Conservation (phyloP, 2,329 filamentous ascomycete species). For the Myotisia sp. region DNA sequence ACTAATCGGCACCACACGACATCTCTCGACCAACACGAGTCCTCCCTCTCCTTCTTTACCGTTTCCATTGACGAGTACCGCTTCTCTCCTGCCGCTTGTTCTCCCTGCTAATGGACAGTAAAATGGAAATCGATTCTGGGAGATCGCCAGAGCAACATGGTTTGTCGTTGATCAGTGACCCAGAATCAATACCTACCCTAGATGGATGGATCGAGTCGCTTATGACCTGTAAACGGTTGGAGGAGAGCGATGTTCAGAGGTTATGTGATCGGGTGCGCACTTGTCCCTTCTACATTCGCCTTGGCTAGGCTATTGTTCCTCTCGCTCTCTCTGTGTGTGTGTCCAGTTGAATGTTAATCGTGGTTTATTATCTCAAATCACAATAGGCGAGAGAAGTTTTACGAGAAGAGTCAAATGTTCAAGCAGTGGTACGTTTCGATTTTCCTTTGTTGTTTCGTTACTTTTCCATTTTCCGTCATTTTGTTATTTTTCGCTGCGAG, state of each 20-base stretch:
- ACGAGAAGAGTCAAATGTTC: slow-evolving; percentile 95
- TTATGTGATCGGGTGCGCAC: slow-evolving; percentile 80
- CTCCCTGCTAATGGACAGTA: slow-evolving; percentile 62
- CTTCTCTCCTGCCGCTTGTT: too few species aligned
- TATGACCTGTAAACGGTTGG: slow-evolving; percentile 97
- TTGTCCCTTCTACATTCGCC: neutral
- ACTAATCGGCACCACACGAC: neutral
- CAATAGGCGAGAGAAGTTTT: slow-evolving; percentile 80
- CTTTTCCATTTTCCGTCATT: too few species aligned
- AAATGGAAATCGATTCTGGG: slow-evolving; percentile 90
- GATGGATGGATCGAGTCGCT: slow-evolving; percentile 98
- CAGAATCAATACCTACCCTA: slow-evolving; percentile 77
- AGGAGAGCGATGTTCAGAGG: slow-evolving; percentile 85
- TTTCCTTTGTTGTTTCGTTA: slow-evolving; percentile 4
- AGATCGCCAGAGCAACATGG: slow-evolving; percentile 67
- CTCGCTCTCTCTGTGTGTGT: neutral
- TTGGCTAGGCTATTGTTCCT: slow-evolving; percentile 6
- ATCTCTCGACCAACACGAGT: neutral
- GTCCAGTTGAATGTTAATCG: neutral
- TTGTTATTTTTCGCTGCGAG: too few species aligned
- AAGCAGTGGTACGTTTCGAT: slow-evolving; percentile 68
- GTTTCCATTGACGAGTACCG: too few species aligned
- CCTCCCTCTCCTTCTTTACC: neutral
- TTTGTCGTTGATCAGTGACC: slow-evolving; percentile 63
- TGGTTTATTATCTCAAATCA: slow-evolving; percentile 6